Evolutionary conservation across 139 green algal genomes (phyloP).

Genomic region (Haematococcus lacustris): DNA sequence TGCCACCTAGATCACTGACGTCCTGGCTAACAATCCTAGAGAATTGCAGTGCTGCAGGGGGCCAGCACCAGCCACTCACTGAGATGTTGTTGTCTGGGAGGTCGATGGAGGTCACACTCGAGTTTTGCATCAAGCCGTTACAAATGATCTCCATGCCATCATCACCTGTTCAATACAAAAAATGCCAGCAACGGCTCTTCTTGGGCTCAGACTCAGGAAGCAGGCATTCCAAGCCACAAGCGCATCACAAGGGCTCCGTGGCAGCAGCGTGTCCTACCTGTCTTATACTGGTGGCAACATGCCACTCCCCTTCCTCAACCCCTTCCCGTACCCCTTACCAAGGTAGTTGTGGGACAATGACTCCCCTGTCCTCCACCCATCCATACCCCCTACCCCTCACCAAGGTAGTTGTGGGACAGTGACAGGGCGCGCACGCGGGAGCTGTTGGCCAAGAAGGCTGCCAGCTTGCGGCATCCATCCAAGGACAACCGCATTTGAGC

Average conservation of each 20-base stretch:
- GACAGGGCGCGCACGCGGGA: constrained; percentile 33
- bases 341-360: constrained; percentile 46
- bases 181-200: not conserved
- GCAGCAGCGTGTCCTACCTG: too few species aligned
- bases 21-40: too few species aligned
- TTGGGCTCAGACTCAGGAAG: not conserved
- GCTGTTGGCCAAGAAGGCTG: constrained; percentile 25
- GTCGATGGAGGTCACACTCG: constrained; percentile 37
- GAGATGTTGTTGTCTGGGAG: constrained; percentile 46
- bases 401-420: constrained; percentile 43
- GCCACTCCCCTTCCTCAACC: not conserved
- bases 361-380: too few species aligned
- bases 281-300: too few species aligned
- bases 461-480: constrained; percentile 44
- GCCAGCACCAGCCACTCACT: constrained; percentile 18
- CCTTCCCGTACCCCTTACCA: constrained; percentile 13
- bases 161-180: constrained; percentile 22
- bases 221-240: not conserved
- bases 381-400: constrained; percentile 7
- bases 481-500: constrained; percentile 43
- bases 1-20: too few species aligned
- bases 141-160: constrained; percentile 33
- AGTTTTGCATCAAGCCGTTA: constrained; percentile 32
- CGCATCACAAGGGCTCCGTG: too few species aligned
- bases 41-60: too few species aligned